Evolutionary conservation across 2,329 filamentous ascomycete species (phyloP).

Genomic region (Ophiosphaerella korrae): DNA sequence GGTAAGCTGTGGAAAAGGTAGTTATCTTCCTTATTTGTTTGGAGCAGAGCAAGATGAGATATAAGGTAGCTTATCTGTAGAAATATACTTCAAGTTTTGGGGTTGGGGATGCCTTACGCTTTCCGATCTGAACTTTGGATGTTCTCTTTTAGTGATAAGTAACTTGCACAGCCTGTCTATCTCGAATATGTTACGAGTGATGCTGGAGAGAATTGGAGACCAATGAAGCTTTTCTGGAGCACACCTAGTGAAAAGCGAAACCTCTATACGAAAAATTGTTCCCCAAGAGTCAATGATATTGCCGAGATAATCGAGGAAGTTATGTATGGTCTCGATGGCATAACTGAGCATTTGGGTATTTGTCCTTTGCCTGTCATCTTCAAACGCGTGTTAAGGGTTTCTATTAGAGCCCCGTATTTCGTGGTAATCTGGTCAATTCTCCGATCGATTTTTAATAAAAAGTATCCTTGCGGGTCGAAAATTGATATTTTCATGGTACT

Average conservation of each 20-base stretch:
- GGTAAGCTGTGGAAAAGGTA: too few relatives aligned
- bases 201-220: slow-evolving; percentile 10
- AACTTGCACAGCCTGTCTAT: slow-evolving; percentile 14
- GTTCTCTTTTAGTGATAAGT: slow-evolving; percentile 11
- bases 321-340: slow-evolving; percentile 23
- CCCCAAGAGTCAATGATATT: slow-evolving; percentile 19
- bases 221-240: slow-evolving; percentile 14
- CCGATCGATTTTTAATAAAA: slow-evolving; percentile 10
- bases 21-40: too few relatives aligned
- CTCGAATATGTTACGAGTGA: slow-evolving; percentile 14
- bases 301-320: slow-evolving; percentile 14
- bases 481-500: slow-evolving; percentile 6
- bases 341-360: slow-evolving; percentile 18
- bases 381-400: slow-evolving; percentile 18
- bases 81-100: too few relatives aligned
- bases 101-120: slow-evolving; percentile 8
- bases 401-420: slow-evolving; percentile 19
- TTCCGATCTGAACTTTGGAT: slow-evolving; percentile 14
- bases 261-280: slow-evolving; percentile 11
- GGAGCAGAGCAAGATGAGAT: neutral
- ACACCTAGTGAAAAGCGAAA: slow-evolving; percentile 11
- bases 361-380: slow-evolving; percentile 10
- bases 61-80: too few relatives aligned
- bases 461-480: slow-evolving; percentile 21
- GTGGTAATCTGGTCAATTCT: slow-evolving; percentile 12